phyloP scores from a whole-genome alignment of 192 early-diverging fungal genomes.

The Linnemannia elongata region DNA sequence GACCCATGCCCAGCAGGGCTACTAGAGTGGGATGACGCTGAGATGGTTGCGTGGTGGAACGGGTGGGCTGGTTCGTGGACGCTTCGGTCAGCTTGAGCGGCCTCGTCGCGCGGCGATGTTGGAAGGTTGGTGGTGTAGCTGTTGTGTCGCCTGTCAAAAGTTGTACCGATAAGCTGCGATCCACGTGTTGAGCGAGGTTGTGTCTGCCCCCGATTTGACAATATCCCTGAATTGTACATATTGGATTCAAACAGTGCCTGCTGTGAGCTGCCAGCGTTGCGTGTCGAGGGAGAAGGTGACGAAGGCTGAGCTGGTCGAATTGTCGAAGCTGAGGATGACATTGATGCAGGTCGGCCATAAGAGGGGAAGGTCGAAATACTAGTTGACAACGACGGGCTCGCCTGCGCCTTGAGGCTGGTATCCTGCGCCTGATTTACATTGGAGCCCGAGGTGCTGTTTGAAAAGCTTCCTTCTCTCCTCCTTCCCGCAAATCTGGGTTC shows the following conservation, averaged over 20 bases:
- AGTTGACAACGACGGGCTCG: slow-evolving; percentile 43
- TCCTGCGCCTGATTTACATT: slow-evolving; percentile 14
- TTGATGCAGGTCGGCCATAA: slow-evolving; percentile 31
- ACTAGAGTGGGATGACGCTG: slow-evolving; percentile 14
- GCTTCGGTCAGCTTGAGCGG: background rate
- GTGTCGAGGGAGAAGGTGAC: slow-evolving; percentile 36
- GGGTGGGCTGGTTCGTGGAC: slow-evolving; percentile 44
- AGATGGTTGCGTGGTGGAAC: slow-evolving; percentile 40
- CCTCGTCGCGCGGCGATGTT: slow-evolving; percentile 39
- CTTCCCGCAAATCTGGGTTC: background rate
- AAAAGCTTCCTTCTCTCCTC: background rate
- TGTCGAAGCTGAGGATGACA: slow-evolving; percentile 54
- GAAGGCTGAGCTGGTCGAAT: slow-evolving; percentile 46
- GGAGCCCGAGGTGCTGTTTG: slow-evolving; percentile 6
- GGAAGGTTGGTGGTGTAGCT: slow-evolving; percentile 4
- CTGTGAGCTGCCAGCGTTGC: slow-evolving; percentile 17
- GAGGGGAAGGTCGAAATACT: slow-evolving; percentile 41
- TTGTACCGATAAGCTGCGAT: slow-evolving; percentile 32
- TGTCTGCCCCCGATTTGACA: slow-evolving; percentile 26
- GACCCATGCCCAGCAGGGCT: background rate
- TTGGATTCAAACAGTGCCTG: slow-evolving; percentile 17
- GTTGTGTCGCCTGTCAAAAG: slow-evolving; percentile 13
- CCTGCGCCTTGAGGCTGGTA: slow-evolving; percentile 18
- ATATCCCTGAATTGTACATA: slow-evolving; percentile 25
- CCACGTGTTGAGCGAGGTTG: slow-evolving; percentile 43